Evolutionary conservation across 768 basidiomycete species (phyloP).

Genomic region (Phallus indusiatus): DNA sequence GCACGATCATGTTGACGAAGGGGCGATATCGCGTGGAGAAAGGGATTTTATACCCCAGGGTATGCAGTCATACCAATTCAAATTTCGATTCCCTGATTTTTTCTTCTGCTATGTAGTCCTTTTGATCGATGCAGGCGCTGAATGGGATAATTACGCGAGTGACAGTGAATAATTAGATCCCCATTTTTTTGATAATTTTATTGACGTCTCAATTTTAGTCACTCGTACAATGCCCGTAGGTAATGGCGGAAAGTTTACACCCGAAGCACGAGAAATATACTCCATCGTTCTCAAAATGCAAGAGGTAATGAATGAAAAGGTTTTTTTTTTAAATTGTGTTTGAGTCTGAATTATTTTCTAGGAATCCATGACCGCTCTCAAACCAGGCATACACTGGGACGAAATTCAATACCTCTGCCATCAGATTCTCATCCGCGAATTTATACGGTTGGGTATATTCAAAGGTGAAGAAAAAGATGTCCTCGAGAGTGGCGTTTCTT

Average conservation of each 20-base stretch:
- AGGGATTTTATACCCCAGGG: slow-evolving; percentile 38
- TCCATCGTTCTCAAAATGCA: slow-evolving; percentile 89
- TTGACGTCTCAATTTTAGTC: slow-evolving; percentile 17
- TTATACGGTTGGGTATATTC: slow-evolving; percentile 82
- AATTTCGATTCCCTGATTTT: no score
- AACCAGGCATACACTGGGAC: slow-evolving; percentile 87
- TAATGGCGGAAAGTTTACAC: slow-evolving; percentile 82
- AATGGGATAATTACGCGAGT: slow-evolving; percentile 63
- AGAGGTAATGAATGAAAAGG: slow-evolving; percentile 34
- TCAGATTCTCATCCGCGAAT: slow-evolving; percentile 67
- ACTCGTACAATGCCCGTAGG: slow-evolving; percentile 87
- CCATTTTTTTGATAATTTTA: background rate
- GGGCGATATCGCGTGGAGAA: slow-evolving; percentile 30
- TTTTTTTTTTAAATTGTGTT: background rate
- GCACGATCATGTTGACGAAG: slow-evolving; percentile 21
- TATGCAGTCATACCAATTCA: background rate
- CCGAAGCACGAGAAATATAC: slow-evolving; percentile 76
- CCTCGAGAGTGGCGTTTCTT: slow-evolving; percentile 62
- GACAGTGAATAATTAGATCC: slow-evolving; percentile 36
- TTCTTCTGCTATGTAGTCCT: no score
- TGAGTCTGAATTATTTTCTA: slow-evolving; percentile 18
- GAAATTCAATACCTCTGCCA: slow-evolving; percentile 78
- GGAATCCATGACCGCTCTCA: slow-evolving; percentile 60
- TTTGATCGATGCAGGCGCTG: slow-evolving; percentile 92
- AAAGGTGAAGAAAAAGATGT: slow-evolving; percentile 61